These are phyloP conservation scores for Talaromyces borbonicus DNA, from an alignment of 495 filamentous ascomycete genomes.

Conservation along the genomic window DNA sequence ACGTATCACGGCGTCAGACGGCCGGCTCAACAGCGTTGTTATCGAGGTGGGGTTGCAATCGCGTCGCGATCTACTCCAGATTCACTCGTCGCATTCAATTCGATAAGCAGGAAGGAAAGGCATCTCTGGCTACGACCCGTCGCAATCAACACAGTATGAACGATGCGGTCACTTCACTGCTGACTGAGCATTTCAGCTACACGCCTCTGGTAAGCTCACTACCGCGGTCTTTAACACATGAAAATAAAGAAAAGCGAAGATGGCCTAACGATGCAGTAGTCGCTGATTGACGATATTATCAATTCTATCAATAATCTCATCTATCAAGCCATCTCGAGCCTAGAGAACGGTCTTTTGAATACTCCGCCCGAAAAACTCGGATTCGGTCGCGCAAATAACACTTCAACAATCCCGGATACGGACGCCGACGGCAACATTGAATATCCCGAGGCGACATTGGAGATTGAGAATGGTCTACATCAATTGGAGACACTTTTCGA, in stretches of 20 bases:
- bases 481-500: conserved; percentile 93
- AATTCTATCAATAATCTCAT: conserved; percentile 87
- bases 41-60: too few relatives aligned
- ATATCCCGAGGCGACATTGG: conserved; percentile 54
- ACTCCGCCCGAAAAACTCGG: conserved; percentile 66
- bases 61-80: too few relatives aligned
- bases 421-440: conserved; percentile 44
- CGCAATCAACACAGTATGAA: conserved; percentile 21
- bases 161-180: conserved; percentile 53
- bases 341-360: conserved; percentile 69
- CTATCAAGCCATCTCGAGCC: conserved; percentile 70
- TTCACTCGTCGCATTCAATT: too few relatives aligned
- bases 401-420: conserved; percentile 38
- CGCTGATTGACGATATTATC: conserved; percentile 93
- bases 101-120: too few relatives aligned
- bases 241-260: not conserved
- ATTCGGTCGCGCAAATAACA: conserved; percentile 44
- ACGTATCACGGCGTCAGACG: too few relatives aligned
- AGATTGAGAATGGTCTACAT: conserved; percentile 85
- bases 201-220: conserved; percentile 68
- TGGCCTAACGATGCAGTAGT: conserved; percentile 36
- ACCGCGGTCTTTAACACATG: not conserved
- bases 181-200: conserved; percentile 94
- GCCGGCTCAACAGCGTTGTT: too few relatives aligned
- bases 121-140: not conserved